Base-by-base conservation (phyloP, 192 early-diverging fungal genomes). In the Entomortierella chlamydospora region DNA sequence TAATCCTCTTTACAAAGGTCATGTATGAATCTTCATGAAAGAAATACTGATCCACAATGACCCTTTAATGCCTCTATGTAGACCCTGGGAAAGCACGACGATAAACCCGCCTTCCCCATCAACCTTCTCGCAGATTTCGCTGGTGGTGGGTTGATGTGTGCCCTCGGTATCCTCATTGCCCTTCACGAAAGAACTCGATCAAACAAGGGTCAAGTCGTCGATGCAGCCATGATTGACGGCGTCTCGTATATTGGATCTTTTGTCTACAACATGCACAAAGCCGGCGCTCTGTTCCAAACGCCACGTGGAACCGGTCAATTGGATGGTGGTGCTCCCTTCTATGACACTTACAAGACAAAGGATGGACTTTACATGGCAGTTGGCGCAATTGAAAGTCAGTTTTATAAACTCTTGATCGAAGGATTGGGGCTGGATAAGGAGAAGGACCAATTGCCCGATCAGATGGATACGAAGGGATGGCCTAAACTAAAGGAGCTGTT, bases 311-410 rank as follows among this genome's bases (percentile, higher is more conserved):
- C 82, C 3, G 90, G 90, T 53, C 74, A 88, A 62, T 71, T 92
- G 47, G 91, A 92, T 66, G 82, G 87, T 28, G 91, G 91, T 4
- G 90, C 91, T 10, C 91, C 81, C 51, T 92, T 91, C 64, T 91
- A 91, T 66, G 82, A 90, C 61, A 85, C 85, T 4, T 92, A 92
- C 64, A 74, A 86, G 67, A 92, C 91, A 4, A 91, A 88, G 60
- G 91, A 92, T 68, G 83, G 82, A 4, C 79, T 80, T 37, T 90
- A 79, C 41, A 90, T 92, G 85, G 86, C 90, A 3, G 88, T 91
- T 72, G 91, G 90, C 15, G 87, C 89, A 2, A 77, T 92, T 61
- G 91, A 92, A 59, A 83, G 84, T 12, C 87, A 91, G 63, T 92
- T 92, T 70, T 92, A 90, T 66, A 57, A 63, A n/a, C 42, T 56